Base-by-base conservation (phyloP, 176 grass and related monocot species). In the Eleusine indica region DNA sequence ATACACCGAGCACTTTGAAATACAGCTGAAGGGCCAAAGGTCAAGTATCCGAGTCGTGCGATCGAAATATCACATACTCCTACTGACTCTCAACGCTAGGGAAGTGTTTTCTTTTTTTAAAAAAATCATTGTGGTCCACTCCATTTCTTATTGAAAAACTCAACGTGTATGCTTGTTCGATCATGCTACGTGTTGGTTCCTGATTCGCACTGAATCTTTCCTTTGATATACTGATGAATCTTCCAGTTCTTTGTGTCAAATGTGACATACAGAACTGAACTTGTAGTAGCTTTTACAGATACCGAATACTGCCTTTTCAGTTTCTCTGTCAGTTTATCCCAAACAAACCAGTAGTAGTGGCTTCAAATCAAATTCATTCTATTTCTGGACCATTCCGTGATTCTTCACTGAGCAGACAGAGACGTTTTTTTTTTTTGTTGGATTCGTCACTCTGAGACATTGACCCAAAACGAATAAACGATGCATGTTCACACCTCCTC, bases 1-100 rank as follows among this genome's bases (percentile, higher is more conserved):
- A 62, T 5, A 54, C 3, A 19, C 12, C 68, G 41, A 57, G 18
- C 19, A 47, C 29, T 79, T 3, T 43, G 62, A 68, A 71, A 48
- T 58, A 80, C 11, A 84, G n/a, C 6, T 80, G 41, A 84, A 89
- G 64, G 56, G 76, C 70, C 70, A 80, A 85, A 44, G 52, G 70
- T 70, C 76, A 89, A 80, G 69, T 74, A 60, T 66, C 38, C 6
- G 42, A 71, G 15, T 11, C 14, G 25, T 53, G 42, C 43, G 60
- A 58, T 28, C 4, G 30, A 63, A 86, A 65, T 63, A 41, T 4
- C 56, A 71, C 77, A 10, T 29, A 16, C 15, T 21, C 77, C 6
- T 29, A 16, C 15, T 21, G 35, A 42, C 19, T 19, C 29, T 52
- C 66, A 15, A 17, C 21, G 65, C 40, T 38, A 15, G 7, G 37